Evolutionary conservation across 495 filamentous ascomycete genomes (phyloP), one percentile per base, ranked within the genome.

Genomic region (Penicillium atrosanguineum): DNA sequence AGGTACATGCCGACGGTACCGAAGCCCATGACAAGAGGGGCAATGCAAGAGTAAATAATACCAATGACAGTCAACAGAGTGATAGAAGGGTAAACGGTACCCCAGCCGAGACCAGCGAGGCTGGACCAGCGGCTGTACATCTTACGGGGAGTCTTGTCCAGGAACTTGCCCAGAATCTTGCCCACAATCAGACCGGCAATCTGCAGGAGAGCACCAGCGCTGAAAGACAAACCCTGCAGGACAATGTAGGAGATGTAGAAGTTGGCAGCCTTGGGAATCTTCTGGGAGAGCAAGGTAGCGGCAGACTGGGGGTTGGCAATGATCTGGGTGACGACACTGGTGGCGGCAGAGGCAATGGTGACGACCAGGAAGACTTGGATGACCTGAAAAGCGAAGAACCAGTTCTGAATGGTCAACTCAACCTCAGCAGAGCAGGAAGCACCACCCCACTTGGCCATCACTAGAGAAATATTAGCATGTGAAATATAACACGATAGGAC

Each of bases 231-330:
- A 44, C 94, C 94, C 69, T 97, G 92, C 25, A 98, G 79, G 60
- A 97, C 86, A 64, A 98, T 93, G 74, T 95, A 98, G 0, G 88
- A 87, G 46, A 97, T 87, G 72, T 95, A 98, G 70, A 98, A 91
- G 73, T 95, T 97, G 58, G 91, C 91, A 3, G 89, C 82, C 48
- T 77, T 83, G 8, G 94, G 94, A 11, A 97, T 72, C 52, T 88
- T 87, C 15, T 74, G 59, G 14, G 94, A 86, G 11, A 98, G 80
- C 47, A 97, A 71, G 6, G 50, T 72, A 0, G 89, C 74, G 23
- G 80, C 85, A 7, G 62, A 67, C 4, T 64, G 57, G 7, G 94
- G 95, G 4, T 89, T 56, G 0, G 83, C 25, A 39, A 81, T 75
- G 56, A 97, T 92, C 21, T 78, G 42, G n/a, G 68, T 57, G 43